Evolutionary conservation across 257 asterid species (phyloP), one percentile per base, ranked within the genome.

Genomic region (Solanum pinnatisectum): DNA sequence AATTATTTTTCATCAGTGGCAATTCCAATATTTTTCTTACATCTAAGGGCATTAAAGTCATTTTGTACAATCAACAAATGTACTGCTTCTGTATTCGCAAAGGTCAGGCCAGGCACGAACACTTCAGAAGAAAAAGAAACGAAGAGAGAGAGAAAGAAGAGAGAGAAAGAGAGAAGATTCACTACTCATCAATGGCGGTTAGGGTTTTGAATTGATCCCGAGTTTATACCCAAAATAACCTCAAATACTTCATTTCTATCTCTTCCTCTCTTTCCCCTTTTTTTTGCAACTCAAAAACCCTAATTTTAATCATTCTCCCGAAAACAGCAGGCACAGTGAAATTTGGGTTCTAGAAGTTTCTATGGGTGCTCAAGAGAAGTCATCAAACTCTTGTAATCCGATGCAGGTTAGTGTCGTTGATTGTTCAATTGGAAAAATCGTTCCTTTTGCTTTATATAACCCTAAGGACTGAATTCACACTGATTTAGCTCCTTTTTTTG

Each of bases 151-250:
- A 33, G 89, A 89, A 87, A 87, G 90, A 85, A 72, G 37, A 68
- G 88, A 77, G 87, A 56, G 65, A 87, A 23, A 13, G 52, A 63
- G 33, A 39, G 86, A 79, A 84, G 87, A 59, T 87, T 87, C 88
- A 88, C 85, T 78, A 27, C 63, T 42, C 65, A 76, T 84, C 92
- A 89, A 91, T 94, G 94, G 95, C 89, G 92, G 91, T 93, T 93
- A 93, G 96, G 94, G 94, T 93, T 95, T 92, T 90, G 44, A 91
- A 90, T 90, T 91, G 91, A 88, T 85, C 85, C 85, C 85, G 49
- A 79, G 5, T 44, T 79, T 90, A 87, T 42, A 85, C 74, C 88
- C 87, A 76, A 87, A 88, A 14, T 11, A 44, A 25, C 88, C 60
- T 42, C n/a, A 63, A 18, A 52, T 52, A 36, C 68, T 87, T 33